These are phyloP conservation scores for Heliamphora exappendiculata DNA, from an alignment of 148 eudicot genomes.

Conservation along the genomic window DNA sequence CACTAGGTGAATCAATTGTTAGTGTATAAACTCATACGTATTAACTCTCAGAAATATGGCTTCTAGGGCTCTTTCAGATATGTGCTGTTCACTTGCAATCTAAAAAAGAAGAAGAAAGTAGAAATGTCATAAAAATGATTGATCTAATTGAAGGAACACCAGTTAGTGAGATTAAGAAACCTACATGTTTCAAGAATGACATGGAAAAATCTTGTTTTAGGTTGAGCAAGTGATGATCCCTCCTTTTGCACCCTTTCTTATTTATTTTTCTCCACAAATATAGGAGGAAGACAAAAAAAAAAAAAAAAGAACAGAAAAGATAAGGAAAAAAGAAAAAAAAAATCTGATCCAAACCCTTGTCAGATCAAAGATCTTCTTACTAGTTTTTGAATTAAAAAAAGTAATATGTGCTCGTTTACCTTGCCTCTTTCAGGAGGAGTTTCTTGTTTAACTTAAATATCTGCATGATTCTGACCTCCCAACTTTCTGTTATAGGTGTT, in stretches of 20 bases:
- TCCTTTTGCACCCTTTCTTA: neutral
- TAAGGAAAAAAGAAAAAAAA: neutral
- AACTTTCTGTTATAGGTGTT: neutral
- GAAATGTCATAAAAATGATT: neutral
- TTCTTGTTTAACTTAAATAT: neutral
- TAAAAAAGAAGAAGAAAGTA: neutral
- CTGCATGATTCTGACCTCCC: neutral
- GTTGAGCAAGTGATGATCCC: neutral
- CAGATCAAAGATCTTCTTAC: constrained; percentile 5
- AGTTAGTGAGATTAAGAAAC: neutral
- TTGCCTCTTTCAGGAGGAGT: neutral
- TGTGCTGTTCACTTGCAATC: neutral
- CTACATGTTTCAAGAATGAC: neutral
- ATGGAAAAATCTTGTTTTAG: neutral
- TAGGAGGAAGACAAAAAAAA: neutral
- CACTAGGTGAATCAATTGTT: neutral
- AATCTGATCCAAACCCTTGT: neutral
- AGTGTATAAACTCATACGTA: neutral
- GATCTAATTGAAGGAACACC: neutral
- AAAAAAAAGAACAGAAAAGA: neutral
- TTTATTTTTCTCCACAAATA: too few relatives aligned
- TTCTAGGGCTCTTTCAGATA: neutral
- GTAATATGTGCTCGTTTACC: neutral
- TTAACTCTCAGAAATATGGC: neutral
- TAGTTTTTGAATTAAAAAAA: neutral